These are phyloP conservation scores for Pseudogymnoascus destructans DNA, from an alignment of 2,329 filamentous ascomycete genomes.

Conservation along the genomic window DNA sequence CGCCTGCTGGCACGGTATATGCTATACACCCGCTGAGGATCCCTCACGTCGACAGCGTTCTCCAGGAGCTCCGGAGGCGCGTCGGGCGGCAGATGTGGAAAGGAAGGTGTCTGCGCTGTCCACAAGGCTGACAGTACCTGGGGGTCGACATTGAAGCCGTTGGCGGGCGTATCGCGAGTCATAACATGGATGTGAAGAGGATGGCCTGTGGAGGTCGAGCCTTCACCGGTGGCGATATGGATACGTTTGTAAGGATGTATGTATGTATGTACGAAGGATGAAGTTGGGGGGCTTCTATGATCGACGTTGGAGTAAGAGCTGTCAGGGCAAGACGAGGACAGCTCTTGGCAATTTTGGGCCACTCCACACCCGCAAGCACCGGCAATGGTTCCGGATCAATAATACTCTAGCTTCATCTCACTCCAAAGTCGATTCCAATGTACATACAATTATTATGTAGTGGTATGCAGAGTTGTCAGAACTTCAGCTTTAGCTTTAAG, in stretches of 20 bases:
- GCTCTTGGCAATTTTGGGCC: not conserved
- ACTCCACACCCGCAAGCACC: not conserved
- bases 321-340: not conserved
- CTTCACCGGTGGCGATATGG: not conserved
- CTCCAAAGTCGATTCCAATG: not conserved
- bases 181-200: slow-evolving; percentile 30
- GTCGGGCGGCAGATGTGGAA: slow-evolving; percentile 45
- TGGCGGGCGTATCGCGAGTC: slow-evolving; percentile 32
- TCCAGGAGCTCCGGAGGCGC: slow-evolving; percentile 45
- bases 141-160: slow-evolving; percentile 14
- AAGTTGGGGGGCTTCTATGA: not conserved
- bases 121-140: slow-evolving; percentile 42
- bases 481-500: not conserved
- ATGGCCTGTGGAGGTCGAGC: not conserved
- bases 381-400: not conserved
- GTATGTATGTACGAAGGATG: not conserved
- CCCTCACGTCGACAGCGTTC: slow-evolving; percentile 44
- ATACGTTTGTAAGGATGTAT: not conserved
- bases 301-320: slow-evolving; percentile 1
- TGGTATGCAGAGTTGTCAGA: too few species aligned
- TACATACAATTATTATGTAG: not conserved
- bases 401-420: not conserved
- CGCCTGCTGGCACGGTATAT: slow-evolving; percentile 48
- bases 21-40: slow-evolving; percentile 46
- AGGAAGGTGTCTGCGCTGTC: slow-evolving; percentile 40